Evolutionary conservation across 805 yeast genomes (phyloP), one percentile per base, ranked within the genome.

Genomic region (Candida railenensis): DNA sequence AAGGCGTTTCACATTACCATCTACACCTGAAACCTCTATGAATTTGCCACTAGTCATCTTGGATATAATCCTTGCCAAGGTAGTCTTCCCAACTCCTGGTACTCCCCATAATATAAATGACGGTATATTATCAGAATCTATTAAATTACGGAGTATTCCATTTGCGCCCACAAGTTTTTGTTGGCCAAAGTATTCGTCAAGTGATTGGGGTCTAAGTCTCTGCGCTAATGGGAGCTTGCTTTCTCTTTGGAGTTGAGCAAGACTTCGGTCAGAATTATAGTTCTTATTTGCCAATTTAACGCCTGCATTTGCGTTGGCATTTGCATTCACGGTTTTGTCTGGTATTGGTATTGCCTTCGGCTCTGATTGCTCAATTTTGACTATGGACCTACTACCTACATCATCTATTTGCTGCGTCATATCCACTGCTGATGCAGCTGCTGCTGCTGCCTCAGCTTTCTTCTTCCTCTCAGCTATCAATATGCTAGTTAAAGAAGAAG

Each of bases 61-160:
- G 5, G 74, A 71, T 4, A 72, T 58, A 4, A 72, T 69, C 20
- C 77, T 53, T 1, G 76, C 76, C 40, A 72, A 53, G 0, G 76
- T 61, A 1, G 77, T 72, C 47, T 72, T 72, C 0, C 77, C 77
- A 8, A 70, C 73, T 0, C 77, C 77, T 0, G 77, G 77, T 2
- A 58, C 62, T 2, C 77, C 77, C 76, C 76, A 72, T 9, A 72
- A 56, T 2, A 72, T 56, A 43, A 72, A 70, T 0, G 76, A 71
- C 0, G 76, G 74, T 1, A 72, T 62, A 15, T 59, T 61, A 36
- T 61, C 65, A 0, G 74, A 55, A 19, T 56, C 50, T 2, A 69
- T 59, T n/a, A 68, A 57, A 45, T 65, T 69, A 18, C 70, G 61
- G 18, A 71, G 51, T 1, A 66, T 40, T 2, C 77, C 78, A 45